Evolutionary conservation across 345 rosid genomes (phyloP).

Genomic region (Euphorbia pulcherrima): DNA sequence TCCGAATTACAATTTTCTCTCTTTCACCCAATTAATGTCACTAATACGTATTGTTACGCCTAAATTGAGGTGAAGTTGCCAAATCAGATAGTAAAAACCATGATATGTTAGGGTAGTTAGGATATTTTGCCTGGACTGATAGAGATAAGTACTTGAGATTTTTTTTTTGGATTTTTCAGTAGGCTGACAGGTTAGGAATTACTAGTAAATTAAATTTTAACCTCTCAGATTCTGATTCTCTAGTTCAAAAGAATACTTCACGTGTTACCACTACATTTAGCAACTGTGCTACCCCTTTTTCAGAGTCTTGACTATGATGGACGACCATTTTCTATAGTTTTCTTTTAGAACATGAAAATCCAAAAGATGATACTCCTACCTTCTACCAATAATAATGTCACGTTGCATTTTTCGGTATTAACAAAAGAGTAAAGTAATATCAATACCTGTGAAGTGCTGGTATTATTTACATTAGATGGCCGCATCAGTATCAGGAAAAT

Average conservation of each 20-base stretch:
- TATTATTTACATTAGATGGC: not conserved
- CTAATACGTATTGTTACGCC: no score
- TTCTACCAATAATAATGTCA: not conserved
- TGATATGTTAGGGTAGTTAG: not conserved
- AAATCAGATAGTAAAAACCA: not conserved
- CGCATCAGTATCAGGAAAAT: not conserved
- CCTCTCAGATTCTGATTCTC: not conserved
- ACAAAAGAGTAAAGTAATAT: not conserved
- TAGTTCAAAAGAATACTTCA: not conserved
- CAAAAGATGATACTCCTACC: not conserved
- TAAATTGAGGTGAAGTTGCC: not conserved
- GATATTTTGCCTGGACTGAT: not conserved
- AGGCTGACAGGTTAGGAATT: slow-evolving; percentile 9
- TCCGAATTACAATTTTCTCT: no score
- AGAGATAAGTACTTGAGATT: not conserved
- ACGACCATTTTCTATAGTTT: not conserved
- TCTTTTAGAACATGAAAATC: not conserved
- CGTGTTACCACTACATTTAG: not conserved
- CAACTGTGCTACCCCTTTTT: not conserved
- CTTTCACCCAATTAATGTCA: no score
- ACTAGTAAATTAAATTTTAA: not conserved
- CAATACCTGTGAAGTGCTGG: not conserved
- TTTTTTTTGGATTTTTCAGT: no score
- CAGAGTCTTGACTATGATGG: slow-evolving; percentile 5
- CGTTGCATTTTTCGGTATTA: no score